These are phyloP conservation scores for Cutaneotrichosporon arboriforme DNA, from an alignment of 1,284 basidiomycete genomes.

Conservation along the genomic window DNA sequence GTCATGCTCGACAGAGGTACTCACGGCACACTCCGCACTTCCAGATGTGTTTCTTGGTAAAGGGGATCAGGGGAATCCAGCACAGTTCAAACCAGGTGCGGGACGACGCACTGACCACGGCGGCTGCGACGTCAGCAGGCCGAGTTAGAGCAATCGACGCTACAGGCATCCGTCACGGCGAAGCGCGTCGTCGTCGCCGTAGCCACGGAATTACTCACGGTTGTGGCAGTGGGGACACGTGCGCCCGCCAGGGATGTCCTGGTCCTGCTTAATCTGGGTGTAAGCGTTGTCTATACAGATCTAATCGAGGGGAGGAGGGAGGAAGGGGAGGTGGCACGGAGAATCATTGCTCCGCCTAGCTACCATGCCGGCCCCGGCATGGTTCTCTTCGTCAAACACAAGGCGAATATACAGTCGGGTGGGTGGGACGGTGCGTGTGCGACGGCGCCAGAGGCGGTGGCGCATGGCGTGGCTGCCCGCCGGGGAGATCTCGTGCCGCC, in stretches of 20 bases:
- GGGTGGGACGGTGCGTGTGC: too few relatives aligned
- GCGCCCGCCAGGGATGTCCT: constrained; percentile 20
- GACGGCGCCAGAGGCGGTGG: too few relatives aligned
- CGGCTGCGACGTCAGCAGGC: constrained; percentile 10
- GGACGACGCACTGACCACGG: constrained; percentile 26
- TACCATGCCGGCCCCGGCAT: too few relatives aligned
- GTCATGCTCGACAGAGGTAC: constrained; percentile 9
- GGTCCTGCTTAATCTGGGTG: constrained; percentile 36
- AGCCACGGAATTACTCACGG: constrained; percentile 20
- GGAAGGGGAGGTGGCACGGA: too few relatives aligned
- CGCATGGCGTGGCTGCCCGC: too few relatives aligned
- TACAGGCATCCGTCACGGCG: too few relatives aligned
- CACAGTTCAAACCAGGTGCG: constrained; percentile 44
- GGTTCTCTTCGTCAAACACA: too few relatives aligned
- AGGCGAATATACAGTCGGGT: too few relatives aligned
- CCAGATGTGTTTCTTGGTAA: constrained; percentile 37
- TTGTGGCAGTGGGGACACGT: constrained; percentile 43
- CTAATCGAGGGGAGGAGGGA: neutral
- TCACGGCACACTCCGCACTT: constrained; percentile 41
- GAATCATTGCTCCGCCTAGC: too few relatives aligned
- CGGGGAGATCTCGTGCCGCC: too few relatives aligned
- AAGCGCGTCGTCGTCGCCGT: neutral
- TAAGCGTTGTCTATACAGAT: neutral
- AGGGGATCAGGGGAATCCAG: constrained; percentile 44
- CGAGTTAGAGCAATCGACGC: neutral